Conservation (phyloP, 169 alveolate genomes). For the Plasmodium berghei region DNA sequence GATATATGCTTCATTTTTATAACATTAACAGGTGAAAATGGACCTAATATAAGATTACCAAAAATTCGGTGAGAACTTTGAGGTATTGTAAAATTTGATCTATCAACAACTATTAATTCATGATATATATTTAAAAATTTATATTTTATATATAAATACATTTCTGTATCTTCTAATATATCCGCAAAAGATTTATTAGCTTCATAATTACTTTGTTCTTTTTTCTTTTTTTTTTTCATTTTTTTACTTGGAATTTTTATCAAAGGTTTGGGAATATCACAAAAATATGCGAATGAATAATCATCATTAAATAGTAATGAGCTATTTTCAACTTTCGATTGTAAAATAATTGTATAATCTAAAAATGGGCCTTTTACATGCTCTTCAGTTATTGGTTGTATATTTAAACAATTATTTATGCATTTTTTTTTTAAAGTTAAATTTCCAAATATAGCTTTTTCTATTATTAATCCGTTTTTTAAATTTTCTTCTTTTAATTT, state of each 20-base stretch:
- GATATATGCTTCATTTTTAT: conserved; percentile 47
- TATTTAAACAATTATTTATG: conserved; percentile 49
- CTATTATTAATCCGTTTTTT: conserved; percentile 63
- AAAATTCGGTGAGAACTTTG: conserved; percentile 65
- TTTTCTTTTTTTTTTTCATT: neutral
- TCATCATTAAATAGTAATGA: conserved; percentile 53
- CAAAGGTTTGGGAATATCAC: conserved; percentile 59
- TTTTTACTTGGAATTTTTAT: conserved; percentile 32
- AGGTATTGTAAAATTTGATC: conserved; percentile 52
- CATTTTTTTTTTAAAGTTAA: conserved; percentile 40
- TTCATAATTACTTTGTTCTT: neutral
- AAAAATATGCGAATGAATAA: conserved; percentile 54
- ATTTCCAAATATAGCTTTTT: conserved; percentile 67
- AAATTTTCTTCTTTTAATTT: conserved; percentile 34
- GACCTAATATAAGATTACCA: conserved; percentile 53
- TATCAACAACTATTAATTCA: conserved; percentile 63
- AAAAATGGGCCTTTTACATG: conserved; percentile 61
- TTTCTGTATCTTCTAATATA: conserved; percentile 62
- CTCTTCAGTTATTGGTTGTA: conserved; percentile 32
- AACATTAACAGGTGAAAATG: conserved; percentile 66
- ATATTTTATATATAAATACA: conserved; percentile 57
- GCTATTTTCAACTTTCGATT: conserved; percentile 52
- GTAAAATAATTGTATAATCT: conserved; percentile 54
- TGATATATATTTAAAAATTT: conserved; percentile 63
- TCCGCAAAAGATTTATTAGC: neutral